Conservation (phyloP, 2,329 filamentous ascomycete species). For the Colletotrichum tanaceti region DNA sequence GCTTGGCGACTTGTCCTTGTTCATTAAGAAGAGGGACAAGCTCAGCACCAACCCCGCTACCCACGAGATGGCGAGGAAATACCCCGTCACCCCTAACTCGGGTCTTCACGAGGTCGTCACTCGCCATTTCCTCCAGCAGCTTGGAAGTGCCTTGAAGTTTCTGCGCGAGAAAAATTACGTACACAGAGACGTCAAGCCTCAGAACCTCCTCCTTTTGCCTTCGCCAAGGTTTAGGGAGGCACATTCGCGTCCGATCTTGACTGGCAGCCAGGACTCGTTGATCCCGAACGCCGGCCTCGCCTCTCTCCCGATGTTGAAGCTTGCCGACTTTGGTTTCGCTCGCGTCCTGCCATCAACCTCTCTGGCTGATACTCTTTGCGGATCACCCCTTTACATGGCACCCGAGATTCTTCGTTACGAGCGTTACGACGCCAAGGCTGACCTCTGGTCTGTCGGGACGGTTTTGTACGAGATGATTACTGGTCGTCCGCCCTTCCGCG, state of each 20-base stretch:
- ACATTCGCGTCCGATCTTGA: conserved; percentile 75
- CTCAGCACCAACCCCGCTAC: conserved; percentile 84
- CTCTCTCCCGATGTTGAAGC: conserved; percentile 94
- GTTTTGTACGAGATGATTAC: conserved; percentile 96
- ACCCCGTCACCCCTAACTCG: conserved; percentile 83
- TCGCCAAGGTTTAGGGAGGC: conserved; percentile 76
- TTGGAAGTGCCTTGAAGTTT: conserved; percentile 91
- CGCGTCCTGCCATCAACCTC: conserved; percentile 90
- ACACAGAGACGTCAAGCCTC: conserved; percentile 96
- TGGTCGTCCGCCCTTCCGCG: conserved; percentile 89
- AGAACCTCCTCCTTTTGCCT: conserved; percentile 92
- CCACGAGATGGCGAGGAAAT: conserved; percentile 90
- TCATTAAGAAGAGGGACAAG: conserved; percentile 93
- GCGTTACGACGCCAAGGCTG: conserved; percentile 95
- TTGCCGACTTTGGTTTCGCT: conserved; percentile 99
- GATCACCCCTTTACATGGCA: conserved; percentile 98
- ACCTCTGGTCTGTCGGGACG: conserved; percentile 97
- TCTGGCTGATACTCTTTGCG: conserved; percentile 94
- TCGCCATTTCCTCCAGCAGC: conserved; percentile 94
- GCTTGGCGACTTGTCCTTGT: conserved; percentile 90
- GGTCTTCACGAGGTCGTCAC: conserved; percentile 98
- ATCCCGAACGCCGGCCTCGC: conserved; percentile 83
- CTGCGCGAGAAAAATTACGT: conserved; percentile 87
- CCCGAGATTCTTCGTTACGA: conserved; percentile 97
- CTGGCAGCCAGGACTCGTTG: conserved; percentile 81